Conservation (phyloP, 129 eudicot genomes). For the Pseudognaphalium luteoalbum region DNA sequence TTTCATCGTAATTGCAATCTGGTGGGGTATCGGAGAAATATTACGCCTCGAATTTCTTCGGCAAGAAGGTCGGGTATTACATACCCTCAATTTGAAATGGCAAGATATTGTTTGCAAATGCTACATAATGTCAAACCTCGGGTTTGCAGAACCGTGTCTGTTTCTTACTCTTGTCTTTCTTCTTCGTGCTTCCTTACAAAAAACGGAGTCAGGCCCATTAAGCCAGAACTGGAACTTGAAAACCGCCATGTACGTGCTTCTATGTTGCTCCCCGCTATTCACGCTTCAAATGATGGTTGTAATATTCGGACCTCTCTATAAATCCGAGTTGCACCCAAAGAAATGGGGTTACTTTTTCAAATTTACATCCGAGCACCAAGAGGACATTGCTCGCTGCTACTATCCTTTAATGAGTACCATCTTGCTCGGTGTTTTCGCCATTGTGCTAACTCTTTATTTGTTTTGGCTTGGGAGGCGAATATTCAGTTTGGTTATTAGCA, state of each 20-base stretch:
- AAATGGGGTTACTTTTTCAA: conserved; percentile 53
- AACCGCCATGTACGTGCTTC: conserved; percentile 64
- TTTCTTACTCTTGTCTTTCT: conserved; percentile 76
- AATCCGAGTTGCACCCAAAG: conserved; percentile 22
- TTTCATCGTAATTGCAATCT: conserved; percentile 57
- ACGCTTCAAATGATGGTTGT: conserved; percentile 64
- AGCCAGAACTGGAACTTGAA: conserved; percentile 67
- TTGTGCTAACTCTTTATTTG: conserved; percentile 51
- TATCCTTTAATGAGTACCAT: conserved; percentile 82
- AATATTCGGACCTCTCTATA: conserved; percentile 52
- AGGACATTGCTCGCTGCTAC: conserved; percentile 56
- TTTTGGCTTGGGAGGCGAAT: conserved; percentile 80
- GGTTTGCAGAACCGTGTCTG: conserved; percentile 92
- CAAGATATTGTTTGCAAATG: conserved; percentile 87
- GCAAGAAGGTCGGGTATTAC: conserved; percentile 53
- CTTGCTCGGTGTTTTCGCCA: conserved; percentile 73
- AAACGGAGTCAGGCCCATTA: conserved; percentile 61
- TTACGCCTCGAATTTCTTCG: conserved; percentile 66
- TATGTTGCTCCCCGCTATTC: conserved; percentile 64
- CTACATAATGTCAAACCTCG: conserved; percentile 87
- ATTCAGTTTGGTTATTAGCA: conserved; percentile 69
- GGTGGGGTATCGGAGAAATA: conserved; percentile 88
- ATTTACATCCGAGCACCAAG: conserved; percentile 29
- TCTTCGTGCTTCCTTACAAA: conserved; percentile 81
- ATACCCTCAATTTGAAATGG: conserved; percentile 62